Evolutionary conservation across 2,329 filamentous ascomycete genomes (phyloP), one percentile per base, ranked within the genome.

Genomic region (Stachybotrys chartarum): DNA sequence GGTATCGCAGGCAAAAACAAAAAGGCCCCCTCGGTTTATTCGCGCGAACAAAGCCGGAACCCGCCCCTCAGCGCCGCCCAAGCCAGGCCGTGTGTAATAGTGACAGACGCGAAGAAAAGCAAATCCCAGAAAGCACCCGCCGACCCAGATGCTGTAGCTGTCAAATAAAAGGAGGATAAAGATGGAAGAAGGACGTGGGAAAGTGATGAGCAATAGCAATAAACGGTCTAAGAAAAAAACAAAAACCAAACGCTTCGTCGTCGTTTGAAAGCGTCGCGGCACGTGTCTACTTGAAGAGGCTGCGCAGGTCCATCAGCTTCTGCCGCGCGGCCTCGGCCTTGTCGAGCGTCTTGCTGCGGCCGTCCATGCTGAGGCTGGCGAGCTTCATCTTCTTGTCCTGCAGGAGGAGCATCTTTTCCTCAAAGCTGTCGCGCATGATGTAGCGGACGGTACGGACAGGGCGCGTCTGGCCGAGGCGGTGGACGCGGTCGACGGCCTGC

Each of bases 361-460:
- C 79, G 60, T 89, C 88, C 86, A 95, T 86, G 67, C 89, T 93
- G 61, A 97, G 77, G 66, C 89, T 91, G 0, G 94, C 94, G 53
- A 99, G 75, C 70, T 91, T 87, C 74, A 88, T 90, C 80, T 99
- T 99, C 81, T 94, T 95, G 56, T 89, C 84, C 70, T 97, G 93
- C 59, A 99, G 75, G 64, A 88, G 81, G 3, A 95, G 76, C 82
- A 99, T 96, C 75, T 91, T 93, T 74, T 96, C 90, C 70, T 99
- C 94, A 57, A 99, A 96, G 66, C 90, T 96, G 57, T 84, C 78
- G 30, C 82, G 79, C 91, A 97, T 97, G 64, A 97, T 87, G 70
- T 90, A 97, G 44, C 92, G 84, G 44, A 90, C 85, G 1, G 91
- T 95, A n/a, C 82, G 82, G 0, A 99, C 94, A 12, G 86, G 83